Base-by-base conservation (phyloP, 169 alveolate species). In the Plasmodium vinckei region DNA sequence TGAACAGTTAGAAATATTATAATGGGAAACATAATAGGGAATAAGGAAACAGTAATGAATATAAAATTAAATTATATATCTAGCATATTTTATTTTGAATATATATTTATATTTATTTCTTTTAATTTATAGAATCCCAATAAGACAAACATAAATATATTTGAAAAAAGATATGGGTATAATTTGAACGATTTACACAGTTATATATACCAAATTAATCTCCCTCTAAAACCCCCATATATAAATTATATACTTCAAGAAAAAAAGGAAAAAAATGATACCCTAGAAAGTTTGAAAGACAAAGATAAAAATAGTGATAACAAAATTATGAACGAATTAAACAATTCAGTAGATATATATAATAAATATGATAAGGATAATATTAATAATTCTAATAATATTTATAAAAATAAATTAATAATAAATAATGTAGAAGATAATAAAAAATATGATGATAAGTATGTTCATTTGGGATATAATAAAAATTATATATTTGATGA, bases 141-240 rank as follows among this genome's bases (percentile, higher is more conserved):
- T 47, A 61, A 61, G 73, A 23, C 53, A 17, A 73, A 73, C 69
- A 73, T 73, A 60, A 73, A 21, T 15, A 73, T 54, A 23, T 73
- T 73, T 23, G 87, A 73, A 64, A 73, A 73, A 51, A 60, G 87
- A 19, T 73, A 73, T 51, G 87, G 87, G 13, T 73, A 73, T 21
- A 73, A 73, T 53, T 46, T 73, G 87, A 73, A 73, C 64, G 87
- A 73, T 23, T 39, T 73, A 25, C 87, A 73, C 25, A 73, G 87
- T 39, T 73, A 73, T 33, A 65, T 73, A 4, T 73, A 73, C 73
- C 60, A 73, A 73, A 60, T 73, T 47, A 73, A 73, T 33, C 59
- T 73, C 27, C 87, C 87, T 5, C 47, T 73, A 27, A 73, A 73
- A 65, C 87, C 87, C 3, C 87, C 59, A 10, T 73, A 73, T n/a